Percentiles rank a stretch among this genome's conserved stretches.
These are phyloP conservation scores for Xylariaceae sp. DNA, from an alignment of 2,329 filamentous ascomycete genomes.

Conservation along the genomic window DNA sequence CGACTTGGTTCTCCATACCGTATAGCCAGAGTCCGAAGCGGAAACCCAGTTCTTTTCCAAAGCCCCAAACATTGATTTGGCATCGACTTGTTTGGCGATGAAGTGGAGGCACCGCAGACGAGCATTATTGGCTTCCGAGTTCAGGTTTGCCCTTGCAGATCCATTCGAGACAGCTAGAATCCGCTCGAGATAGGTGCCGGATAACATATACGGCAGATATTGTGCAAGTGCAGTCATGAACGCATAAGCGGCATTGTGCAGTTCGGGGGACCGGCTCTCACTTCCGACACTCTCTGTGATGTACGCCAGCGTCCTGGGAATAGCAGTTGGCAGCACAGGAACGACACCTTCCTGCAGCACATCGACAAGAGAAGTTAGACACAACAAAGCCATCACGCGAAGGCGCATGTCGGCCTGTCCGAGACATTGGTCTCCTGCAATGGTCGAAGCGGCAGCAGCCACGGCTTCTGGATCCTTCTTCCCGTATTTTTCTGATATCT, in stretches of 20 bases:
- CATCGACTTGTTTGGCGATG: slow-evolving; percentile 68
- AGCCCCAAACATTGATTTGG: slow-evolving; percentile 67
- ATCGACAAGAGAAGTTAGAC: slow-evolving; percentile 81
- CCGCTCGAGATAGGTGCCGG: slow-evolving; percentile 62
- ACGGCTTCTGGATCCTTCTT: slow-evolving; percentile 80
- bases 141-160: slow-evolving; percentile 57
- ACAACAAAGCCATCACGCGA: slow-evolving; percentile 77
- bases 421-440: slow-evolving; percentile 70
- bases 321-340: slow-evolving; percentile 67
- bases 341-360: slow-evolving; percentile 82
- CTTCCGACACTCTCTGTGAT: slow-evolving; percentile 55
- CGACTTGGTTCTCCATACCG: slow-evolving; percentile 38
- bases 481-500: slow-evolving; percentile 90
- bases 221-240: slow-evolving; percentile 74
- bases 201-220: slow-evolving; percentile 84
- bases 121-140: slow-evolving; percentile 55
- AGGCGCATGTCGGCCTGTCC: slow-evolving; percentile 66
- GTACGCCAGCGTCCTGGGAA: slow-evolving; percentile 65
- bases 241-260: slow-evolving; percentile 77
- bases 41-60: slow-evolving; percentile 65
- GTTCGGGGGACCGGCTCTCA: slow-evolving; percentile 46
- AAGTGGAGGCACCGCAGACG: slow-evolving; percentile 64
- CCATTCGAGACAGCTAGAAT: slow-evolving; percentile 65
- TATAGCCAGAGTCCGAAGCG: slow-evolving; percentile 54
- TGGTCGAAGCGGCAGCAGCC: slow-evolving; percentile 64